Evolutionary conservation across 177 flowering plant genomes (phyloP), one percentile per base, ranked within the genome.

Genomic region (Vitis hybrid): DNA sequence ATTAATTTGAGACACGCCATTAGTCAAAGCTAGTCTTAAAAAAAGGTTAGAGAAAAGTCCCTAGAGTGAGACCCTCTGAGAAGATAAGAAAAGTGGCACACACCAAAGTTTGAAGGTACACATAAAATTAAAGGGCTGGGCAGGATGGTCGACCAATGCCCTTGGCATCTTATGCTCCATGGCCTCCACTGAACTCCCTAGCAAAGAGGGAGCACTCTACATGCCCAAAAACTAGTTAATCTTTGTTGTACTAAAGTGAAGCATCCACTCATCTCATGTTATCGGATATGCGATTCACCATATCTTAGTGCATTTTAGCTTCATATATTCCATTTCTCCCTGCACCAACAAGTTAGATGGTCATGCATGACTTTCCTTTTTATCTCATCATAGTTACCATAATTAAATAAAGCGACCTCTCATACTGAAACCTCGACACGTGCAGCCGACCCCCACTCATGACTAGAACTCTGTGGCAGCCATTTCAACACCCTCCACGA

Each of bases 211-310:
- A 53, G 56, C 16, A 53, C 56, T 13, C 54, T 51, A 49, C 59
- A 72, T 64, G 48, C 49, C 20, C 45, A 7, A 39, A 51, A 45
- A 29, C 34, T 45, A 58, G 29, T 51, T 50, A 12, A 26, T 50
- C n/a, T 16, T 5, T 66, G 74, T 66, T 20, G 26, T 51, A 10
- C 65, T 51, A 72, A 72, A 66, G 70, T 11, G 74, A 72, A 20
- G 74, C 70, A 72, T 72, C 70, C 74, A 56, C 68, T 57, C 16
- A 14, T 13, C 16, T 63, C 4, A 0, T 52, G 15, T 3, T 31
- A 55, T 58, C 15, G 39, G 39, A 51, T 13, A 62, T 14, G 34
- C 22, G 48, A 39, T 63, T 22, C 56, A 66, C 53, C 56, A 53
- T 53, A 53, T 53, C 56, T 53, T 53, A 13, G 16, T 53, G 56